Evolutionary conservation across 1,139 yeast genomes (phyloP).

Genomic region (Diutina sp.): DNA sequence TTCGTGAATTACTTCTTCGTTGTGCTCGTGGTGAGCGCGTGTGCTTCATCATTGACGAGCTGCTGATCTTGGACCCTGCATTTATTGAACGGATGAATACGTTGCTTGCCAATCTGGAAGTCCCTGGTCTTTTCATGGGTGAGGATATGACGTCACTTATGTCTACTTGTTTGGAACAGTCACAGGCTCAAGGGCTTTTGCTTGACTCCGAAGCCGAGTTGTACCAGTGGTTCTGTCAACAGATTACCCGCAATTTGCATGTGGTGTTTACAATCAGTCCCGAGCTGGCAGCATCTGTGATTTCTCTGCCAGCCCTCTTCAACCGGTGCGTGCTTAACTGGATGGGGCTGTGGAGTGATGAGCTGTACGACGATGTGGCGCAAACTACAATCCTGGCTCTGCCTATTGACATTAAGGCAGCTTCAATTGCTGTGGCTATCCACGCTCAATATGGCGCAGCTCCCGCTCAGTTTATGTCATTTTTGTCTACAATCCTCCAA

Average conservation of each 20-base stretch:
- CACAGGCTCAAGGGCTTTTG: constrained; percentile 46
- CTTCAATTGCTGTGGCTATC: constrained; percentile 6
- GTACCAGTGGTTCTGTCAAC: constrained; percentile 60
- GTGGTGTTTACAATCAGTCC: constrained; percentile 71
- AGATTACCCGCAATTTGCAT: constrained; percentile 63
- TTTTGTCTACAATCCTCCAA: constrained; percentile 24
- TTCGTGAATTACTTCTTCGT: constrained; percentile 38
- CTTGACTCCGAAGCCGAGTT: constrained; percentile 66
- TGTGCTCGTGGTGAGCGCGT: constrained; percentile 46
- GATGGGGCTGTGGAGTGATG: constrained; percentile 75
- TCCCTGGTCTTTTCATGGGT: constrained; percentile 81
- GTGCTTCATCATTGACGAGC: constrained; percentile 73
- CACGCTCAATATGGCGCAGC: constrained; percentile 22
- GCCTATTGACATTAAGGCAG: constrained; percentile 21
- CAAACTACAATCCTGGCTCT: constrained; percentile 18
- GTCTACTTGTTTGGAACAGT: constrained; percentile 44
- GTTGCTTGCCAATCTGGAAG: constrained; percentile 79
- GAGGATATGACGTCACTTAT: constrained; percentile 51
- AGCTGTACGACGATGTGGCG: constrained; percentile 40
- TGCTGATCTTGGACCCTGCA: constrained; percentile 61
- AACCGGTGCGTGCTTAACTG: constrained; percentile 84
- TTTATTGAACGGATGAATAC: constrained; percentile 91
- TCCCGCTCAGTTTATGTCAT: constrained; percentile 19
- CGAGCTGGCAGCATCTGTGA: constrained; percentile 23
- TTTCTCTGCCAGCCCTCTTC: constrained; percentile 81